Percentiles rank a stretch among this genome's conserved stretches.
Evolutionary conservation across 2,329 filamentous ascomycete genomes (phyloP).

Genomic region (Leptographium galeiforme): DNA sequence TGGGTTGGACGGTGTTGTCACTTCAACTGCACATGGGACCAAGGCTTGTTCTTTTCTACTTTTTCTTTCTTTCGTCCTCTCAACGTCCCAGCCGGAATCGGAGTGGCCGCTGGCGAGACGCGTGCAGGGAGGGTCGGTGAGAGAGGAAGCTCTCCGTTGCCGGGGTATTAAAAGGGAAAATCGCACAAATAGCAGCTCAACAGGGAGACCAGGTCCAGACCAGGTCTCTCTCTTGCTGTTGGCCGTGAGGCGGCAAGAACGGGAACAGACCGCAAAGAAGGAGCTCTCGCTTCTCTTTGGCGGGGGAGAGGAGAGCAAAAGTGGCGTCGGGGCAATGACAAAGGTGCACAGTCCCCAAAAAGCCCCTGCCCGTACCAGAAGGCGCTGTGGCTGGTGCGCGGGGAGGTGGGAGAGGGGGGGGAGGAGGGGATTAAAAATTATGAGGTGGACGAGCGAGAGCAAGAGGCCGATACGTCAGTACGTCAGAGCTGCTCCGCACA

Average conservation of each 20-base stretch:
- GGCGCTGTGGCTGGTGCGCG: neutral
- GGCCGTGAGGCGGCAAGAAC: neutral
- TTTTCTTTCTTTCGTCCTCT: neutral
- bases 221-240: neutral
- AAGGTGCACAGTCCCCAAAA: too few relatives aligned
- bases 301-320: neutral
- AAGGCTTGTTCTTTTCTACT: neutral
- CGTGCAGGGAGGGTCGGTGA: neutral
- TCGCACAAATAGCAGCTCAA: neutral
- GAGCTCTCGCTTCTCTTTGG: neutral
- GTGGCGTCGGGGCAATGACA: too few relatives aligned
- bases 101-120: neutral
- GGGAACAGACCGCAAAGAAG: neutral
- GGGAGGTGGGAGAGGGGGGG: neutral
- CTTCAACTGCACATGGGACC: neutral
- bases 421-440: neutral
- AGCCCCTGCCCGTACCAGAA: too few relatives aligned
- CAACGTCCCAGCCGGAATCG: neutral
- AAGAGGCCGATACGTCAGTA: neutral
- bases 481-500: neutral
- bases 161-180: neutral
- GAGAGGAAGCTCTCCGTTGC: neutral
- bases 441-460: neutral
- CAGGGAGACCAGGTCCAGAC: constrained; percentile 1
- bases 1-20: neutral